phyloP scores from a whole-genome alignment of 1,284 basidiomycete genomes.

The Xerocomus amazonicus region DNA sequence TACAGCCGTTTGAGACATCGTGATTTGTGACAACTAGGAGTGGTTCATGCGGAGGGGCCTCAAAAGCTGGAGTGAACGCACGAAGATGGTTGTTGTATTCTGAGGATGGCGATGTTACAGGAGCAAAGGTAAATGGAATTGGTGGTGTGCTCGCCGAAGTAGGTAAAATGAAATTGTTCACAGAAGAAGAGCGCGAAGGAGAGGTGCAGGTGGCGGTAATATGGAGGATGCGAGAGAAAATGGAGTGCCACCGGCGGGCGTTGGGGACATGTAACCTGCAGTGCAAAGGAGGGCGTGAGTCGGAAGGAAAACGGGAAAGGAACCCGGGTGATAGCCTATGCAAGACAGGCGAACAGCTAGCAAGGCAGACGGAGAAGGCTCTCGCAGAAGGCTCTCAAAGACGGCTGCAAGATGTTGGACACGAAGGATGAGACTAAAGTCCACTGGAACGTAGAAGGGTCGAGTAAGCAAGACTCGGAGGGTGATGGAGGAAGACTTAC shows the following conservation, averaged over 20 bases:
- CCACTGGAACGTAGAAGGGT: not conserved
- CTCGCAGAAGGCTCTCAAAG: conserved; percentile 2
- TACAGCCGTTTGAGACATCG: conserved; percentile 15
- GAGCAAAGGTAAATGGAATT: conserved; percentile 2
- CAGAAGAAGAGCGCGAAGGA: not conserved
- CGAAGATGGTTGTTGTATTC: conserved; percentile 15
- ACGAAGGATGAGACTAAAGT: not conserved
- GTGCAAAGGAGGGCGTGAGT: conserved; percentile 9
- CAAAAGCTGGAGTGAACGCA: conserved; percentile 20
- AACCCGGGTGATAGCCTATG: conserved; percentile 1
- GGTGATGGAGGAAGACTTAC: conserved; percentile 13
- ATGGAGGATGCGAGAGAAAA: conserved; percentile 1
- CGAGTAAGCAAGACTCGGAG: not conserved
- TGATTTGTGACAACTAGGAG: conserved; percentile 12
- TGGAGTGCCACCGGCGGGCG: conserved; percentile 6
- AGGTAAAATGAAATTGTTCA: not conserved
- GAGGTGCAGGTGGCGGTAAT: conserved; percentile 1
- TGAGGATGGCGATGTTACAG: conserved; percentile 10
- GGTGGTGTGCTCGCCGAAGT: conserved; percentile 7
- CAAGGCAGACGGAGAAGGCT: conserved; percentile 1
- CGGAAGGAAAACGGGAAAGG: conserved; percentile 9
- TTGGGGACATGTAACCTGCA: conserved; percentile 21
- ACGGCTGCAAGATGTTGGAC: not conserved
- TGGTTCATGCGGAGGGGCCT: conserved; percentile 12
- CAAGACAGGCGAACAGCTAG: not conserved